A percentile compares a stretch with the other conserved stretches of the same genome.
Conservation (phyloP, 345 rosid genomes). For the Sapria himalayana region DNA sequence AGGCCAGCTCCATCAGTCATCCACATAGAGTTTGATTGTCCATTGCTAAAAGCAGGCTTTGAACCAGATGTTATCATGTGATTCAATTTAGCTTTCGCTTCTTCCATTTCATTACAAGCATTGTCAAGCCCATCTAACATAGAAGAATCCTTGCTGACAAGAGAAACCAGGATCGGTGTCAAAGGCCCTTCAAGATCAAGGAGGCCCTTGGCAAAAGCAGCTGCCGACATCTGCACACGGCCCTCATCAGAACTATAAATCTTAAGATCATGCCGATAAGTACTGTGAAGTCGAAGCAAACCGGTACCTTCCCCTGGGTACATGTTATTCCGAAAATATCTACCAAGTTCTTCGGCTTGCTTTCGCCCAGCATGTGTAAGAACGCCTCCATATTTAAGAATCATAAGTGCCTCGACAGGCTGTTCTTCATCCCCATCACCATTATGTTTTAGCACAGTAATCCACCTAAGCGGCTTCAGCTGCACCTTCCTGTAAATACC, state of each 20-base stretch:
- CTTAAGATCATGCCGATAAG: constrained; percentile 96
- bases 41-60: constrained; percentile 27
- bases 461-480: constrained; percentile 87
- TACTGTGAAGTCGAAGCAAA: constrained; percentile 91
- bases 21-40: constrained; percentile 62
- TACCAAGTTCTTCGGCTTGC: constrained; percentile 99
- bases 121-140: constrained; percentile 98
- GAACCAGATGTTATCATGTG: constrained; percentile 50
- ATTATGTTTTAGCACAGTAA: constrained; percentile 41
- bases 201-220: constrained; percentile 99
- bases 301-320: constrained; percentile 99
- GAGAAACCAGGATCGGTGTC: constrained; percentile 97
- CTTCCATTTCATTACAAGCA: constrained; percentile 85
- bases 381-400: constrained; percentile 97
- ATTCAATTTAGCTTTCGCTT: constrained; percentile 86
- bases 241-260: constrained; percentile 99
- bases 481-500: constrained; percentile 99
- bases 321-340: constrained; percentile 92
- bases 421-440: constrained; percentile 96
- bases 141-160: constrained; percentile 98
- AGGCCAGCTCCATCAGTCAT: constrained; percentile 95
- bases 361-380: constrained; percentile 99
- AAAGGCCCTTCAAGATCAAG: constrained; percentile 98
- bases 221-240: constrained; percentile 99
- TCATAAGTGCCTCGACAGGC: constrained; percentile 94